Evolutionary conservation across 176 grass and related monocot species (phyloP).

Genomic region (Rhynchospora breviuscula): DNA sequence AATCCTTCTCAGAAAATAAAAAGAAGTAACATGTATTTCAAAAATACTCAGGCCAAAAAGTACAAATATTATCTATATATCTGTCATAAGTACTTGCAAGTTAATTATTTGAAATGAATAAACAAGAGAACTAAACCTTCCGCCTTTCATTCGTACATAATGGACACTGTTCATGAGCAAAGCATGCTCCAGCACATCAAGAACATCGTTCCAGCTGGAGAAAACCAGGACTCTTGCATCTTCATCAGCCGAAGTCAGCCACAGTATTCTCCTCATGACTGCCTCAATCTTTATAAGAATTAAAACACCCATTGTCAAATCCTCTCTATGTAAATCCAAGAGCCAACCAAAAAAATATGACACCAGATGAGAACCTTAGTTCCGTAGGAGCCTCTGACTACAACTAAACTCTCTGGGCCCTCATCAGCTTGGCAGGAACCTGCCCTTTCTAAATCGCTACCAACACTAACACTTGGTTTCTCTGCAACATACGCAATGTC

Average conservation of each 20-base stretch:
- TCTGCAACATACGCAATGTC: conserved; percentile 87
- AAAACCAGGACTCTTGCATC: conserved; percentile 84
- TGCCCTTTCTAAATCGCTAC: conserved; percentile 27
- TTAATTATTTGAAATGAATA: conserved; percentile 8
- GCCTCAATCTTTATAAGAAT: conserved; percentile 60
- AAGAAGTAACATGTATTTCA: background rate
- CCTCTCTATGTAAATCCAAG: background rate
- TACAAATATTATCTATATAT: background rate
- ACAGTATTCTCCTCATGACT: conserved; percentile 83
- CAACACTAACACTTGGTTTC: conserved; percentile 37
- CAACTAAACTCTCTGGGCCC: conserved; percentile 50
- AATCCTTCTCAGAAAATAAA: background rate
- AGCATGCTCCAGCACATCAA: conserved; percentile 84
- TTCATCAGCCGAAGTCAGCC: conserved; percentile 56
- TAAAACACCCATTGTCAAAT: background rate
- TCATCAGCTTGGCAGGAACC: conserved; percentile 29
- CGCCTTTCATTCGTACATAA: conserved; percentile 95
- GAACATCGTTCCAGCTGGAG: conserved; percentile 96
- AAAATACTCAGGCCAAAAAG: background rate
- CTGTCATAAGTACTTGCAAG: background rate
- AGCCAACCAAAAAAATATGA: background rate
- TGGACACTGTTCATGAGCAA: conserved; percentile 59
- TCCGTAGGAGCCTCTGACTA: conserved; percentile 82
- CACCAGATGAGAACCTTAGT: conserved; percentile 60
- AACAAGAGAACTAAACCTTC: conserved; percentile 50